These are phyloP conservation scores for Talaromyces amestolkiae DNA, from an alignment of 2,329 filamentous ascomycete genomes.

Conservation along the genomic window DNA sequence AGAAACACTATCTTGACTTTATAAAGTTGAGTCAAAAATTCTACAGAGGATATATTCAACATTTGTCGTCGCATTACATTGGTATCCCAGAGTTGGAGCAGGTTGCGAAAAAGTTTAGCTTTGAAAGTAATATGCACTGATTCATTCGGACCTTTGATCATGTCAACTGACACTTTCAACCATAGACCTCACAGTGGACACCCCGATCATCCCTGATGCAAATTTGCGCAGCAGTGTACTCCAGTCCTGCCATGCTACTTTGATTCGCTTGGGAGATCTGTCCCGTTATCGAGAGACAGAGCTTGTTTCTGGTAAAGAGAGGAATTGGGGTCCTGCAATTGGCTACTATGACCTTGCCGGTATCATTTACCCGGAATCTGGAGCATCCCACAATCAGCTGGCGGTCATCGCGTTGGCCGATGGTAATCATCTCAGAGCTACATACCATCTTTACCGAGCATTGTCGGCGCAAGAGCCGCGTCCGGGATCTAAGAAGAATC, in stretches of 20 bases:
- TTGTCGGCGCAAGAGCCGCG: constrained; percentile 72
- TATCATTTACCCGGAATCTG: constrained; percentile 73
- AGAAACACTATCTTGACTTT: constrained; percentile 78
- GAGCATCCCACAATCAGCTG: constrained; percentile 83
- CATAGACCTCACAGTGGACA: constrained; percentile 46
- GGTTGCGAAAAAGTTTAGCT: constrained; percentile 52
- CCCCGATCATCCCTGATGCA: constrained; percentile 47
- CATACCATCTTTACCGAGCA: constrained; percentile 87
- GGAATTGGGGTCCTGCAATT: constrained; percentile 74
- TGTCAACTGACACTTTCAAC: constrained; percentile 12
- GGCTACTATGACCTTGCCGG: constrained; percentile 82
- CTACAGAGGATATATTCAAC: constrained; percentile 81
- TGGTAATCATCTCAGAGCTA: constrained; percentile 74
- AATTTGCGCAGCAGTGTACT: constrained; percentile 61
- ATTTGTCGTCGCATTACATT: constrained; percentile 62
- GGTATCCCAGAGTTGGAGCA: constrained; percentile 58
- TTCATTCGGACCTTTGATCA: constrained; percentile 3
- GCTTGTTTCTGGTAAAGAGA: constrained; percentile 63
- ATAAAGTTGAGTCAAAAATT: constrained; percentile 85
- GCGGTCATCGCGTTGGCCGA: constrained; percentile 78
- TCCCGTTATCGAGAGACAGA: constrained; percentile 79
- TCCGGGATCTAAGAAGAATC: constrained; percentile 69
- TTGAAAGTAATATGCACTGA: constrained; percentile 41
- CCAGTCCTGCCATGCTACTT: constrained; percentile 73
- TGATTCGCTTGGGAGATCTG: constrained; percentile 86